These are phyloP conservation scores for Diaporthe citri DNA, from an alignment of 2,329 filamentous ascomycete species.

Conservation along the genomic window DNA sequence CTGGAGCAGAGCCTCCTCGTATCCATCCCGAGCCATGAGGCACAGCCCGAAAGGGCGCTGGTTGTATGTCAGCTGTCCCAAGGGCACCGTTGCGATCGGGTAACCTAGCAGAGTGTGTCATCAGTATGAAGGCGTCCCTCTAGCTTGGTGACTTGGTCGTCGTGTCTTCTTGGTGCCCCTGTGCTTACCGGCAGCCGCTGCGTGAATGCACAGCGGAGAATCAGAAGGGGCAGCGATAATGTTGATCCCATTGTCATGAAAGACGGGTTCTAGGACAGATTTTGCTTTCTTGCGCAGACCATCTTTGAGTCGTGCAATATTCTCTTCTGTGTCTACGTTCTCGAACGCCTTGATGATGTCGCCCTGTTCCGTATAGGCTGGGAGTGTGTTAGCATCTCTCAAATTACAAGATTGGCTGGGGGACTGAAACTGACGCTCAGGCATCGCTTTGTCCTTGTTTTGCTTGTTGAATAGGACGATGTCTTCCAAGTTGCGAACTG, in stretches of 20 bases:
- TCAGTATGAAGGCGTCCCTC: neutral
- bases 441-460: conserved; percentile 7
- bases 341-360: conserved; percentile 7
- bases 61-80: neutral
- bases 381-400: neutral
- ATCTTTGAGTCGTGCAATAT: neutral
- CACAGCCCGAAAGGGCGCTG: neutral
- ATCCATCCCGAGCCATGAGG: neutral
- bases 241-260: neutral
- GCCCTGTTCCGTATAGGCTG: neutral
- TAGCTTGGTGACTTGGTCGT: neutral
- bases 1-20: neutral
- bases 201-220: neutral
- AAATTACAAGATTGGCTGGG: neutral
- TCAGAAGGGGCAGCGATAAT: conserved; percentile 2
- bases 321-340: neutral
- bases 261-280: neutral
- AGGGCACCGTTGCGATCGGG: neutral
- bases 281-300: neutral
- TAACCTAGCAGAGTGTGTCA: neutral
- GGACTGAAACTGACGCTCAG: neutral
- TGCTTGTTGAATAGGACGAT: neutral
- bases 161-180: neutral
- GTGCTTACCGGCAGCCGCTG: conserved; percentile 14
- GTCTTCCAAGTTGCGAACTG: conserved; percentile 6